Percentiles rank a stretch among this genome's conserved stretches.
These are phyloP conservation scores for Syncephalastrum racemosum DNA, from an alignment of 371 early-diverging fungal species.

Conservation along the genomic window DNA sequence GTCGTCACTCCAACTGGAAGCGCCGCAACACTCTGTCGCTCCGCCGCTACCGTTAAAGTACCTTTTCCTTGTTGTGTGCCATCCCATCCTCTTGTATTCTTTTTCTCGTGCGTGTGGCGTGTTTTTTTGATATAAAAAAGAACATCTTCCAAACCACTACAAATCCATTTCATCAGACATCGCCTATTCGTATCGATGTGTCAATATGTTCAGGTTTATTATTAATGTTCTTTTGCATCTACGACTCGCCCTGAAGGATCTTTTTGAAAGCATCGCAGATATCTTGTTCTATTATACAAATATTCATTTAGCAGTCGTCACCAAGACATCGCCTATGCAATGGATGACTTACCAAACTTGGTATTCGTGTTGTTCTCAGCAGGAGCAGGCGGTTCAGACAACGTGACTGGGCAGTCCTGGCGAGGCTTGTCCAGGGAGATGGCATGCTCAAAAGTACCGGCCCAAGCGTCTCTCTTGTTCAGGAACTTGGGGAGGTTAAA, in stretches of 20 bases:
- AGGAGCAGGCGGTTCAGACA: conserved; percentile 22
- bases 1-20: conserved; percentile 79
- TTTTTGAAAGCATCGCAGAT: conserved; percentile 19
- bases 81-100: conserved; percentile 3
- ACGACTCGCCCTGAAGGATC: conserved; percentile 18
- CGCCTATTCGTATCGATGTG: too few relatives aligned
- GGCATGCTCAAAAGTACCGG: conserved; percentile 27
- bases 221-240: too few relatives aligned
- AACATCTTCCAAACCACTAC: not conserved
- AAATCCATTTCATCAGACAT: too few relatives aligned
- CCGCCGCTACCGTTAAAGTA: conserved; percentile 77
- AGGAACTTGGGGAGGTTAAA: conserved; percentile 27
- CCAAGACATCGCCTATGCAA: not conserved
- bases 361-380: conserved; percentile 9
- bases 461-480: conserved; percentile 29
- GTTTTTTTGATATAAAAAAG: conserved; percentile 1
- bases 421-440: conserved; percentile 22
- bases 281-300: conserved; percentile 8
- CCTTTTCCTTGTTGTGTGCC: not conserved
- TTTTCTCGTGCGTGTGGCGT: not conserved
- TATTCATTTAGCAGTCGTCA: not conserved
- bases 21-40: conserved; percentile 80
- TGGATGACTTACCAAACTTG: conserved; percentile 13
- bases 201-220: too few relatives aligned
- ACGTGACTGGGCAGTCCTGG: conserved; percentile 19